Percentiles rank a stretch among this genome's conserved stretches.
Evolutionary conservation across 176 grass and related monocot species (phyloP).

Genomic region (Elymus sibiricus): DNA sequence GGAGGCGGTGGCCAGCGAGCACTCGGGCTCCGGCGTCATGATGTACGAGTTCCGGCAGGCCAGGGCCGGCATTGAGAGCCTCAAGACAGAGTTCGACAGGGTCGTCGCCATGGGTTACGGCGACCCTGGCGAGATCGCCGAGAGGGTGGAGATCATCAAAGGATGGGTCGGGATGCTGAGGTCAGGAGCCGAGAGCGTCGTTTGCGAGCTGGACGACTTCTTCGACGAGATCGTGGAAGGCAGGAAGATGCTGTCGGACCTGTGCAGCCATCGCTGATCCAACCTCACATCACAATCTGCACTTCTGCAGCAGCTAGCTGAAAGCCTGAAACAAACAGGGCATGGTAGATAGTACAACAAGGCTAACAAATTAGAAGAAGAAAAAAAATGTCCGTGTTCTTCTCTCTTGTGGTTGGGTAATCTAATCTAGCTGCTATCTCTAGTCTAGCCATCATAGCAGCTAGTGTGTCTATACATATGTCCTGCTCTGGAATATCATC

Average conservation of each 20-base stretch:
- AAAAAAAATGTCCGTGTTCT: background rate
- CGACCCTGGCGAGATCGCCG: background rate
- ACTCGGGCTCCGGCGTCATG: constrained; percentile 28
- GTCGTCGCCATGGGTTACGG: background rate
- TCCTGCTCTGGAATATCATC: constrained; percentile 19
- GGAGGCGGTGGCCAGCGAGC: background rate
- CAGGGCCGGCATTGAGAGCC: constrained; percentile 32
- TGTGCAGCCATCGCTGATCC: constrained; percentile 52
- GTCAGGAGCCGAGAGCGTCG: constrained; percentile 33
- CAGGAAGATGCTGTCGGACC: constrained; percentile 62
- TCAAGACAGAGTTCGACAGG: constrained; percentile 49
- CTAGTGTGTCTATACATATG: constrained; percentile 19
- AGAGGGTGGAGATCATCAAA: constrained; percentile 33
- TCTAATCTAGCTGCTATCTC: background rate
- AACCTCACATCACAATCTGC: background rate
- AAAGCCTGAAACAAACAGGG: background rate
- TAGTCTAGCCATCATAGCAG: constrained; percentile 19
- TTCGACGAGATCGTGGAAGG: constrained; percentile 64
- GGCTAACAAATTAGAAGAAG: background rate
- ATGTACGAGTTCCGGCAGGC: constrained; percentile 56
- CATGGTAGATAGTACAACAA: constrained; percentile 22
- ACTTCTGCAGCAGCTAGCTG: background rate
- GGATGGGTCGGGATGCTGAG: constrained; percentile 47
- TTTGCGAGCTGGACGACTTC: constrained; percentile 49
- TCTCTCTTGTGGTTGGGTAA: background rate